These are phyloP conservation scores for Phytophthora pistaciae DNA, from an alignment of 352 stramenopile species.

Conservation along the genomic window DNA sequence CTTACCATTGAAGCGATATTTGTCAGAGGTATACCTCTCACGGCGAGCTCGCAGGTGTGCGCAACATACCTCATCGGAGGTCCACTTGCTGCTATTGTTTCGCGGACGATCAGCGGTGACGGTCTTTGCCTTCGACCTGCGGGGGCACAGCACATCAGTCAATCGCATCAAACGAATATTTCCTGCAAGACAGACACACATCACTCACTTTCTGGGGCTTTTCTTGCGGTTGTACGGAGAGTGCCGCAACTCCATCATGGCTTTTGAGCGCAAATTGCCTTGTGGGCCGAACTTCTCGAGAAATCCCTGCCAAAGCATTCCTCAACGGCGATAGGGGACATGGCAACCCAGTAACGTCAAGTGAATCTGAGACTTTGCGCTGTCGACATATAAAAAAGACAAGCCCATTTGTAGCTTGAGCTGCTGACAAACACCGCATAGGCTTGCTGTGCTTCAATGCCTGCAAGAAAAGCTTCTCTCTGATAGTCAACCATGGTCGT, in stretches of 20 bases:
- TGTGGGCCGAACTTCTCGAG: slow-evolving; percentile 22
- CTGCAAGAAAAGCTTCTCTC: neutral
- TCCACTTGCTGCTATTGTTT: slow-evolving; percentile 36
- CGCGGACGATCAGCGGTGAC: neutral
- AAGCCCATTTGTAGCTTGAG: neutral
- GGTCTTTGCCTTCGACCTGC: slow-evolving; percentile 27
- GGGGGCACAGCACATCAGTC: slow-evolving; percentile 2
- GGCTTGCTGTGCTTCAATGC: too few relatives aligned
- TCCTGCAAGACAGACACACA: neutral
- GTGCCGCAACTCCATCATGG: slow-evolving; percentile 39
- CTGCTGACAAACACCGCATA: too few relatives aligned
- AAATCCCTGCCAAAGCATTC: slow-evolving; percentile 10
- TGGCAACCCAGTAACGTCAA: slow-evolving; percentile 13
- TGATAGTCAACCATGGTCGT: neutral
- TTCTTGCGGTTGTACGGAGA: slow-evolving; percentile 40
- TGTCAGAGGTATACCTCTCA: neutral
- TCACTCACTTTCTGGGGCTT: slow-evolving; percentile 44
- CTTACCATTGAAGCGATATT: slow-evolving; percentile 26
- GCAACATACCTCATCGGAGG: slow-evolving; percentile 48
- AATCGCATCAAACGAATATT: neutral
- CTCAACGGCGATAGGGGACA: slow-evolving; percentile 6
- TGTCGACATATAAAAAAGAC: slow-evolving; percentile 27
- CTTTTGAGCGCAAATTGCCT: slow-evolving; percentile 28
- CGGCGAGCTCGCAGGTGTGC: neutral
- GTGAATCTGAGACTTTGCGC: slow-evolving; percentile 38